These are phyloP conservation scores for Ophiostoma sp. DNA, from an alignment of 2,329 filamentous ascomycete species.

Conservation along the genomic window DNA sequence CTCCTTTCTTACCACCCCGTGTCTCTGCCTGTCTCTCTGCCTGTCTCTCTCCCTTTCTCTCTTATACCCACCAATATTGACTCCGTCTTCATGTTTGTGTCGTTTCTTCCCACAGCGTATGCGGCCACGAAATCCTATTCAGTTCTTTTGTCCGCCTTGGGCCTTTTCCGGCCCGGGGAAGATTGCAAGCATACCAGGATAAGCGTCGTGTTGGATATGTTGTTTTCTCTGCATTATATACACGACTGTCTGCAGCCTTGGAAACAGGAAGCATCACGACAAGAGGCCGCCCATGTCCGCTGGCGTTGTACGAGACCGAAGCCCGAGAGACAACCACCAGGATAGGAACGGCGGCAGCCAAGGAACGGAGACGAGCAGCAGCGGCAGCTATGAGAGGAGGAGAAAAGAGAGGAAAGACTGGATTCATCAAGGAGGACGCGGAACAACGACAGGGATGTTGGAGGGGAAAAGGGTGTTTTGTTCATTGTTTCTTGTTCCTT, in stretches of 20 bases:
- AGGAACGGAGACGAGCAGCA: background rate
- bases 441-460: background rate
- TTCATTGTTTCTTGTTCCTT: background rate
- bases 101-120: background rate
- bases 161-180: too few species aligned
- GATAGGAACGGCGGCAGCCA: background rate
- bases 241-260: background rate
- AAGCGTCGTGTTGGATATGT: constrained; percentile 10
- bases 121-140: too few species aligned
- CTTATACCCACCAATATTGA: constrained; percentile 11
- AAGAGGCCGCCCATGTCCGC: too few species aligned
- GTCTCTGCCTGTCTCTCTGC: background rate
- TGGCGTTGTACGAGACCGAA: background rate
- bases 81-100: background rate
- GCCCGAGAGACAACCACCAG: background rate
- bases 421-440: constrained; percentile 1
- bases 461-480: background rate
- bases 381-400: background rate
- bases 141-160: too few species aligned
- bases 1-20: background rate
- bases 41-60: background rate
- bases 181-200: too few species aligned
- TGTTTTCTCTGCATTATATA: background rate
- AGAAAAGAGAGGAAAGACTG: background rate
- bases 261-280: too few species aligned